Percentiles rank a stretch among this genome's conserved stretches.
phyloP scores from a whole-genome alignment of 1,284 basidiomycete species.

The Coniophora puteana region DNA sequence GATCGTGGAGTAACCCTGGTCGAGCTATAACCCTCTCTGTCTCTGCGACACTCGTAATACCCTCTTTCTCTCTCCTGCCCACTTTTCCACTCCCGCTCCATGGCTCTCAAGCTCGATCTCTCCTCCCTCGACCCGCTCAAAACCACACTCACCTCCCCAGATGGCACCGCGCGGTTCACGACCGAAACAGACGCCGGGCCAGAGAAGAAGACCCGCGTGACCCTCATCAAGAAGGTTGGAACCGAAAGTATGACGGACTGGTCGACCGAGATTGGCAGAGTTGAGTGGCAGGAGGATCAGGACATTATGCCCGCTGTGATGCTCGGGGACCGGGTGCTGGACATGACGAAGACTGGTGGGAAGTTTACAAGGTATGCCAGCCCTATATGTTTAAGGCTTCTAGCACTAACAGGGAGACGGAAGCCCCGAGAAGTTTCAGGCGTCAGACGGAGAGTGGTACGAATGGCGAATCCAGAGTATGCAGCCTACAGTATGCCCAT shows the following conservation, averaged over 20 bases:
- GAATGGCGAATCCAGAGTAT: constrained; percentile 25
- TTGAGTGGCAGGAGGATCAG: constrained; percentile 22
- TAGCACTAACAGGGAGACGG: neutral
- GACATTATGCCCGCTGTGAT: constrained; percentile 13
- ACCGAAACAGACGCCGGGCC: constrained; percentile 17
- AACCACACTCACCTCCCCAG: constrained; percentile 18
- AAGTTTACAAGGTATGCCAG: neutral
- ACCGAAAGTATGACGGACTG: no score
- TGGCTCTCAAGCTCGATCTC: constrained; percentile 22
- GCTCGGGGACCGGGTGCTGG: constrained; percentile 22
- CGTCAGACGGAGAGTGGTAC: constrained; percentile 16
- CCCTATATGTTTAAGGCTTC: neutral
- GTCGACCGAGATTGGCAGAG: constrained; percentile 19
- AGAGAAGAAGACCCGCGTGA: constrained; percentile 23
- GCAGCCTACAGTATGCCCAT: constrained; percentile 19
- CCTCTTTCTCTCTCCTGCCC: no score
- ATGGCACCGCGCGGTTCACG: constrained; percentile 12
- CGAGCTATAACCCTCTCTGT: no score
- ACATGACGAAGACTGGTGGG: constrained; percentile 22
- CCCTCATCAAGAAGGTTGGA: constrained; percentile 16
- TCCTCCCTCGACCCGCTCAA: constrained; percentile 22
- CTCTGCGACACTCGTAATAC: no score
- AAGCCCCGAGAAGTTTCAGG: constrained; percentile 25
- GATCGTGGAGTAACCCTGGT: no score
- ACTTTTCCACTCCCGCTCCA: no score